Evolutionary conservation across 2,329 filamentous ascomycete genomes (phyloP).

Genomic region (Diaporthe helianthi): DNA sequence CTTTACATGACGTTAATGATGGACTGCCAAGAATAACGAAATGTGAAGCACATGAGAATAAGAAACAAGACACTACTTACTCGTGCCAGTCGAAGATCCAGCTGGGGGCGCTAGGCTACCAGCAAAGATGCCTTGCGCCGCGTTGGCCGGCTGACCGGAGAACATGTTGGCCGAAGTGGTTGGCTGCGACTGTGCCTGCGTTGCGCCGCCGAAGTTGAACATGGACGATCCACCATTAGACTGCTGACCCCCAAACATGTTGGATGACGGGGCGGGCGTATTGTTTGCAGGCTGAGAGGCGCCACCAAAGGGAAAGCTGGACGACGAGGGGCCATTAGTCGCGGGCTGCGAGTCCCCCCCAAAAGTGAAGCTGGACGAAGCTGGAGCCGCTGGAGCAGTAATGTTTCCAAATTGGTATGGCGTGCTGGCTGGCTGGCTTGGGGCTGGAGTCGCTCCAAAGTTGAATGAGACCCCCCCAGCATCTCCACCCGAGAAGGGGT

Average conservation of each 20-base stretch:
- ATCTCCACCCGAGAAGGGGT: constrained; percentile 46
- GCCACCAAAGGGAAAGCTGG: constrained; percentile 31
- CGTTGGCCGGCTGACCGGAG: constrained; percentile 40
- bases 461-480: constrained; percentile 44
- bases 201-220: constrained; percentile 48
- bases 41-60: constrained; percentile 22
- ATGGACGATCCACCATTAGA: constrained; percentile 40
- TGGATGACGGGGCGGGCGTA: constrained; percentile 36
- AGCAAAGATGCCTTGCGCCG: constrained; percentile 42
- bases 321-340: constrained; percentile 18
- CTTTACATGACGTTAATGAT: constrained; percentile 55
- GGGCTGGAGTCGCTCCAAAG: constrained; percentile 45
- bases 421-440: constrained; percentile 32
- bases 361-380: constrained; percentile 32
- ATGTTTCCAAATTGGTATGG: constrained; percentile 39
- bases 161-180: constrained; percentile 39
- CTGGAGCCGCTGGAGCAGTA: not conserved
- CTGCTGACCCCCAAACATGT: constrained; percentile 29
- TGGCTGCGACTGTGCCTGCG: constrained; percentile 37
- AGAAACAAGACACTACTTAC: constrained; percentile 44
- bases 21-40: constrained; percentile 35
- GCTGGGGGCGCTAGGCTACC: constrained; percentile 31
- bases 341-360: constrained; percentile 25
- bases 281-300: constrained; percentile 28
- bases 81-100: constrained; percentile 50